Evolutionary conservation across 768 basidiomycete genomes (phyloP).

Genomic region (Naganishia onofrii): DNA sequence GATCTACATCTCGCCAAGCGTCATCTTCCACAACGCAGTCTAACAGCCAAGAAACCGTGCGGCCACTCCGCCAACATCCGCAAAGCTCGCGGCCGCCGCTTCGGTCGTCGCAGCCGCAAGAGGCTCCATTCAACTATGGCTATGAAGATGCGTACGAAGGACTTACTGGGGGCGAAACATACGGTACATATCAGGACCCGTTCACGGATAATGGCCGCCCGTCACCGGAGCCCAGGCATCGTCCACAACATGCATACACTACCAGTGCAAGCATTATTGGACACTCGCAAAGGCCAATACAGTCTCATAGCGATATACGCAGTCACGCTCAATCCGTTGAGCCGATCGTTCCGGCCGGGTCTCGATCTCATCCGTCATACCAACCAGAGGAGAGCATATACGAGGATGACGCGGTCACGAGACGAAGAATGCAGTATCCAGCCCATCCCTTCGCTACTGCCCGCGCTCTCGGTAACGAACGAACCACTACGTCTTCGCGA

Average conservation of each 20-base stretch:
- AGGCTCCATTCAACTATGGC: background rate
- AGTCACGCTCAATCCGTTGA: conserved; percentile 5
- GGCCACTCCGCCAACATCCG: conserved; percentile 1
- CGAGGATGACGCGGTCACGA: conserved; percentile 12
- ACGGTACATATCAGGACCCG: conserved; percentile 18
- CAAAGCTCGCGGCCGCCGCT: background rate
- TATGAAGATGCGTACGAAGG: conserved; percentile 21
- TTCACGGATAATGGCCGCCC: conserved; percentile 7
- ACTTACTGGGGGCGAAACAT: background rate
- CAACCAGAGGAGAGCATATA: conserved; percentile 10
- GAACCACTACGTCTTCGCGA: background rate
- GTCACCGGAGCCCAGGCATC: conserved; percentile 8
- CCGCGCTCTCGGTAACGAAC: background rate
- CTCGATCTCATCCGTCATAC: background rate
- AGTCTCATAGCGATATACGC: background rate
- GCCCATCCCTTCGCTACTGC: conserved; percentile 11
- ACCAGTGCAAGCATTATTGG: background rate
- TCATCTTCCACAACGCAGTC: background rate
- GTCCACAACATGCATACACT: conserved; percentile 11
- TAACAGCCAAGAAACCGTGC: conserved; percentile 1
- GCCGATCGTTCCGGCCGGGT: background rate
- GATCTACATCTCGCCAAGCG: background rate
- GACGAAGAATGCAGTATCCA: conserved; percentile 12
- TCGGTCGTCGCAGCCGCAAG: background rate
- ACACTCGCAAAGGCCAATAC: background rate